Evolutionary conservation across 768 basidiomycete species (phyloP), one percentile per base, ranked within the genome.

Genomic region (Lepiota brunneoincarnata): DNA sequence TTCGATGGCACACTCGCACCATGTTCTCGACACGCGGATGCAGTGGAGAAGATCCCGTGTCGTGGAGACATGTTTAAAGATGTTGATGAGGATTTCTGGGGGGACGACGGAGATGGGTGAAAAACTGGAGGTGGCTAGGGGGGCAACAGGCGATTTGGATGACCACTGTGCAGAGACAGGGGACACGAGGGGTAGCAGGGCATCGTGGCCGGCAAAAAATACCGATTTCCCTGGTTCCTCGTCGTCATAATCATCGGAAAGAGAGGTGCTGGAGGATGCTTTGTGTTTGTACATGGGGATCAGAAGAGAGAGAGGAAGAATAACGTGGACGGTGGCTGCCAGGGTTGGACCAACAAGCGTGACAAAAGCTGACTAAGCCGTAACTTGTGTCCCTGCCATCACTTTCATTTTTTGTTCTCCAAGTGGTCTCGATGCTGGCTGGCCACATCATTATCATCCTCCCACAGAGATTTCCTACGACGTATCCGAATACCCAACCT

Each of bases 1-100:
- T 69, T 98, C 92, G 39, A 95, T 93, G 26, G 93, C 86, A 69
- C 93, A 97, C 66, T 95, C 89, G 77, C 93, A 98, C 94, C 96
- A 99, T 23, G 84, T 79, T 54, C 91, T 85, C 17, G 86, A 93
- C 23, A 98, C 94, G 53, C 87, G 83, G 56, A 95, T 78, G 37
- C 83, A 79, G 59, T 77, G 75, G 58, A 87, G 82, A 43, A 98
- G 79, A 68, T 96, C 91, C 55, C 79, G 77, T 26, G 86, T 74
- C 0, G 82, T 77, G 60, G 87, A 82, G 11, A 99, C 77, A 61
- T 93, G 83, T 59, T 87, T 90, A 61, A 99, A 80, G 64, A 98
- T 89, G 66, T 96, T 88, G 14, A 97, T 90, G 64, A 98, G 84
- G 37, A 98, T 81, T 69, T 98, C 96, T 54, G 91, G 89, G 6